Evolutionary conservation across 2,329 filamentous ascomycete species (phyloP), one percentile per base, ranked within the genome.

Genomic region (Colletotrichum higginsianum): DNA sequence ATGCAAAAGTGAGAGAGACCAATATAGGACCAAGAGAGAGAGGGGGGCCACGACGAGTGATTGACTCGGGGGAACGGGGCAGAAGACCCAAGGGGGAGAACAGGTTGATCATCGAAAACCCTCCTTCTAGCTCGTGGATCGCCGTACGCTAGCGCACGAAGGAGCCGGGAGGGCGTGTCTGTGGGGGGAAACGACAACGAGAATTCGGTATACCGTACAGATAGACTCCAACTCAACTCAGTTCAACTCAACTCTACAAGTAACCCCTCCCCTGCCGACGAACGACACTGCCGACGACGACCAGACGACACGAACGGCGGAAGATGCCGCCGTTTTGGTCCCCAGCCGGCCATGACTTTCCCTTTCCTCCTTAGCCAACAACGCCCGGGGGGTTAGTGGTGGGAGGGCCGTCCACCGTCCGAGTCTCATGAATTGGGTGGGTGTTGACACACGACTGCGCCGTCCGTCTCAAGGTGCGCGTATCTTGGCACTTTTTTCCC

Each of bases 281-380:
- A 71, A 67, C 50, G 53, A 71, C 57, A 67, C n/a, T 35, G 35
- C 30, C 35, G 23, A 57, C 52, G 38, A 68, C 52, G 38, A 68
- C 65, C 15, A 71, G 68, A 71, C 68, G 64, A 71, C 57, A 57
- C 60, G 68, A 71, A 68, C 68, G 57, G 52, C 62, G 64, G 64
- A 63, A 63, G 26, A 68, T 60, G 38, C 64, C 40, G 57, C 63
- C 56, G 26, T 56, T 35, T n/a, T 16, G 47, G 50, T n/a, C 44
- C 21, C 15, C 50, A 44, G 38, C 42, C 67, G 67, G 67, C 50
- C 30, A 23, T 55, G 42, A 67, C 67, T 67, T 56, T n/a, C 67
- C 44, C 44, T 62, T 60, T 57, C 38, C 50, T 30, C 30, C 30
- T 30, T 67, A 55, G 13, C 55, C n/a, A 30, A 30, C 38, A 38